Evolutionary conservation across 1,284 basidiomycete genomes (phyloP).

Genomic region (Trichosporon coremiiforme): DNA sequence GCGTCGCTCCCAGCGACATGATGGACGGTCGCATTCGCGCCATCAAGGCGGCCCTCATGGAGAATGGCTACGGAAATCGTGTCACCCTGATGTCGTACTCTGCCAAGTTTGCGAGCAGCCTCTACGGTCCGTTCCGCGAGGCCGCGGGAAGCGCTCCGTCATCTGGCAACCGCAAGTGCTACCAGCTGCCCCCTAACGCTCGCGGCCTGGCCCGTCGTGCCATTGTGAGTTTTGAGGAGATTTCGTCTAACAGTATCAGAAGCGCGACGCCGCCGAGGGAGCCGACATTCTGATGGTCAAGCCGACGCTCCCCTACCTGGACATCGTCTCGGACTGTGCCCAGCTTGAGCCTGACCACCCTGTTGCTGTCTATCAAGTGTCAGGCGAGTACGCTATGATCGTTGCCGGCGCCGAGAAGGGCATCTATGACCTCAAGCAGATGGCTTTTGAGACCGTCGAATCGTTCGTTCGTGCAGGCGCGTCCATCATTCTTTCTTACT

Average conservation of each 20-base stretch:
- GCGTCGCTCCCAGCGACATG: slow-evolving; percentile 99
- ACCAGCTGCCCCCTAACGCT: slow-evolving; percentile 87
- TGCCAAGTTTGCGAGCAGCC: slow-evolving; percentile 96
- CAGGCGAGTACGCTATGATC: slow-evolving; percentile 96
- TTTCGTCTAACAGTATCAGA: too few species aligned
- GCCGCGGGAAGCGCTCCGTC: slow-evolving; percentile 92
- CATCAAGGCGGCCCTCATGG: slow-evolving; percentile 83
- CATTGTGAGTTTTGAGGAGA: slow-evolving; percentile 66
- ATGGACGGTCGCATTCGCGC: slow-evolving; percentile 94
- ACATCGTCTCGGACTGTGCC: slow-evolving; percentile 88
- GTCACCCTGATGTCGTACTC: slow-evolving; percentile 96
- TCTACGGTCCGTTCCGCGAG: slow-evolving; percentile 98
- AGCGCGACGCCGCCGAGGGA: slow-evolving; percentile 87
- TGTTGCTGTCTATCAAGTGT: slow-evolving; percentile 93
- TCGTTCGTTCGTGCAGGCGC: slow-evolving; percentile 90
- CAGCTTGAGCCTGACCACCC: slow-evolving; percentile 81
- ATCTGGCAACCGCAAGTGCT: slow-evolving; percentile 95
- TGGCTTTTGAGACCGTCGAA: slow-evolving; percentile 92
- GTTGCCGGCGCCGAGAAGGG: slow-evolving; percentile 90
- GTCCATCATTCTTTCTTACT: slow-evolving; percentile 88
- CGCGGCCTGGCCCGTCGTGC: slow-evolving; percentile 91
- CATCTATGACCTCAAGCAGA: slow-evolving; percentile 83
- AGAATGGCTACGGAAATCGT: slow-evolving; percentile 77
- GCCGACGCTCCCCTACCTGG: slow-evolving; percentile 91
- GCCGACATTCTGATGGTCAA: slow-evolving; percentile 99